Evolutionary conservation across 768 basidiomycete species (phyloP).

Genomic region (Baorangia bicolor): DNA sequence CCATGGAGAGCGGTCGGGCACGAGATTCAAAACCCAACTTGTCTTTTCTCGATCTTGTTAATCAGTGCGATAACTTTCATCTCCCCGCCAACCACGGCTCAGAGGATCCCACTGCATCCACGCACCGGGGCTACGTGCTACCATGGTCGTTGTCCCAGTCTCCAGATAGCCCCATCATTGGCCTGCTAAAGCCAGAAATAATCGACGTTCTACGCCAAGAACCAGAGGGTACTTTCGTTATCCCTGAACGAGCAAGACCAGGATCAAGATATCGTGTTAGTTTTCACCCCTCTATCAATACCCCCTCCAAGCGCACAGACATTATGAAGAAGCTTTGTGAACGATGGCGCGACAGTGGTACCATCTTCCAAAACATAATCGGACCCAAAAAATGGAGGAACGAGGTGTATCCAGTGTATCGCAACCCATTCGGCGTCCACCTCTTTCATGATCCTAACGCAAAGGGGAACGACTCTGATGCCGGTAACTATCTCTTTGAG

Average conservation of each 20-base stretch:
- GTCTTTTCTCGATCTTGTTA: slow-evolving; percentile 63
- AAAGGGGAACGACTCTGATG: slow-evolving; percentile 32
- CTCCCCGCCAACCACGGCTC: slow-evolving; percentile 30
- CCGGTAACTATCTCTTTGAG: slow-evolving; percentile 72
- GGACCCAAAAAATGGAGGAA: slow-evolving; percentile 80
- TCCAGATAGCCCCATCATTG: slow-evolving; percentile 54
- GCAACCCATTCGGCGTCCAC: slow-evolving; percentile 58
- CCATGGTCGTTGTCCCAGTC: slow-evolving; percentile 55
- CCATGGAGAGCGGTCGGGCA: slow-evolving; percentile 5
- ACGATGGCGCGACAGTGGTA: slow-evolving; percentile 67
- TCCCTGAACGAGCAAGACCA: slow-evolving; percentile 34
- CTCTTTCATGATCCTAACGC: slow-evolving; percentile 36
- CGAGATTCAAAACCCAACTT: slow-evolving; percentile 1
- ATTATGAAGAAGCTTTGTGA: slow-evolving; percentile 68
- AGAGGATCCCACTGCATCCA: slow-evolving; percentile 23
- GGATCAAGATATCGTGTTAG: slow-evolving; percentile 36
- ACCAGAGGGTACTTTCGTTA: slow-evolving; percentile 41
- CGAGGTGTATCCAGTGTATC: slow-evolving; percentile 81
- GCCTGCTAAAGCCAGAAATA: slow-evolving; percentile 58
- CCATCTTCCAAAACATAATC: slow-evolving; percentile 59
- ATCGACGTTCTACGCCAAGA: slow-evolving; percentile 54
- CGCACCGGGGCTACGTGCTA: slow-evolving; percentile 45
- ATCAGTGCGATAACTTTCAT: slow-evolving; percentile 70
- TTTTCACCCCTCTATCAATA: slow-evolving; percentile 52
- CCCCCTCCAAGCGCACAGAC: slow-evolving; percentile 56